Conservation (phyloP, 805 yeast species). For the Lipomyces oligophaga region DNA sequence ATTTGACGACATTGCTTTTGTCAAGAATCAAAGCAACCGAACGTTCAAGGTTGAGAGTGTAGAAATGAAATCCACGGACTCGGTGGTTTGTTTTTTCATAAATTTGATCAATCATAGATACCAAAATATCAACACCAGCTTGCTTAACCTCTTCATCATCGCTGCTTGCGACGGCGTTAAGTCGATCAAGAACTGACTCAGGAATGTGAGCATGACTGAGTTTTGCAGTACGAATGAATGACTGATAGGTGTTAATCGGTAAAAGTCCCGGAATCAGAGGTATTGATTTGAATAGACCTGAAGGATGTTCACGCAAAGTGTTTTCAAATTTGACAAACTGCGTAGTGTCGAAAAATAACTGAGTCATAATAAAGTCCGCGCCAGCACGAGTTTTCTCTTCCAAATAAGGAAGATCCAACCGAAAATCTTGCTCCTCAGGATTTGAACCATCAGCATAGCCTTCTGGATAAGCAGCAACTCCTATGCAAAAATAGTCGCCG, state of each 20-base stretch:
- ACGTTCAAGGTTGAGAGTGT: conserved; percentile 86
- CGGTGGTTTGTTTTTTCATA: conserved; percentile 51
- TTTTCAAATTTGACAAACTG: conserved; percentile 66
- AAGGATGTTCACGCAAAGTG: conserved; percentile 35
- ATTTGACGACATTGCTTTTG: conserved; percentile 49
- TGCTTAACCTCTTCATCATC: conserved; percentile 80
- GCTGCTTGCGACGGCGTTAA: conserved; percentile 53
- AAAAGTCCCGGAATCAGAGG: conserved; percentile 81
- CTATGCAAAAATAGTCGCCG: conserved; percentile 83
- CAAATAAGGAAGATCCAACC: conserved; percentile 70
- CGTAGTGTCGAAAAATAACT: conserved; percentile 81
- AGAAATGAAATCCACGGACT: conserved; percentile 85
- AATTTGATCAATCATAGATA: conserved; percentile 59
- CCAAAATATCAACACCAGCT: conserved; percentile 72
- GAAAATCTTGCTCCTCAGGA: conserved; percentile 51
- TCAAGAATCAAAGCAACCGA: conserved; percentile 82
- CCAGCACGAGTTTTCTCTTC: conserved; percentile 88
- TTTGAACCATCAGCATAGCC: conserved; percentile 86
- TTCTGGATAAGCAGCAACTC: conserved; percentile 98
- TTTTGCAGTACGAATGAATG: conserved; percentile 84
- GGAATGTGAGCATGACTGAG: conserved; percentile 86
- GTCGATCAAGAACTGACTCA: conserved; percentile 44
- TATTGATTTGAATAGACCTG: conserved; percentile 43
- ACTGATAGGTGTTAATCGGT: conserved; percentile 82
- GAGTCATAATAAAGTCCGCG: conserved; percentile 90